phyloP scores from a whole-genome alignment of 208 protist species.

The Porcisia deanei region DNA sequence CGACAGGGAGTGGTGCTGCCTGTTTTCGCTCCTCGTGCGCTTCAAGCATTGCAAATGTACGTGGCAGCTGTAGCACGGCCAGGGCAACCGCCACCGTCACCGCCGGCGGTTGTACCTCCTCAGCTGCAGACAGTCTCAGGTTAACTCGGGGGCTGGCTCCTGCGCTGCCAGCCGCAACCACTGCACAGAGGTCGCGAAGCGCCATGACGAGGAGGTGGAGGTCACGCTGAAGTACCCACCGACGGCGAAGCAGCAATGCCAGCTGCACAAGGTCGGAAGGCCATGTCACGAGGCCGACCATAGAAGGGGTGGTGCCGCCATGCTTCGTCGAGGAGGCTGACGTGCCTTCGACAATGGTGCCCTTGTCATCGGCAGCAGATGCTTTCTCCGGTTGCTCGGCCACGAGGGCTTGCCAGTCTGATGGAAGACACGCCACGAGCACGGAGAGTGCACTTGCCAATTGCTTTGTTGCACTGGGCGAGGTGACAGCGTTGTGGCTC shows the following conservation, averaged over 20 bases:
- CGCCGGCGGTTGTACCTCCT: not conserved
- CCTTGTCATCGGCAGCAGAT: not conserved
- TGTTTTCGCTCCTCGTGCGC: not conserved
- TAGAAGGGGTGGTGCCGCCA: not conserved
- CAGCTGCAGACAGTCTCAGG: not conserved
- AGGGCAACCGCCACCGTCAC: constrained; percentile 9
- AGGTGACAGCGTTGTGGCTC: not conserved
- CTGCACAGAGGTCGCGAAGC: constrained; percentile 7
- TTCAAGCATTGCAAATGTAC: not conserved
- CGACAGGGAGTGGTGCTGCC: not conserved
- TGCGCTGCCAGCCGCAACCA: not conserved
- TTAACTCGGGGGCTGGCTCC: not conserved
- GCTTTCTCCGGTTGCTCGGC: not conserved
- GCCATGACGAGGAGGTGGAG: constrained; percentile 13
- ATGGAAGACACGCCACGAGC: constrained; percentile 2
- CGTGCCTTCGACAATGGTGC: not conserved
- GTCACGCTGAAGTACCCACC: constrained; percentile 25
- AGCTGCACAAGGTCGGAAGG: constrained; percentile 28
- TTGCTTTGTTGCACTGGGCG: not conserved
- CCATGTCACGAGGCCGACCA: not conserved
- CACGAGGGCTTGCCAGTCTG: constrained; percentile 7
- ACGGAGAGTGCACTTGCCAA: constrained; percentile 3
- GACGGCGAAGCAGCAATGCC: constrained; percentile 22
- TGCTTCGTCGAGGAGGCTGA: constrained; percentile 2
- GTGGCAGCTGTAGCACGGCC: constrained; percentile 11